Evolutionary conservation across 1,284 basidiomycete genomes (phyloP).

Genomic region (Cryptococcus jaspeensis): DNA sequence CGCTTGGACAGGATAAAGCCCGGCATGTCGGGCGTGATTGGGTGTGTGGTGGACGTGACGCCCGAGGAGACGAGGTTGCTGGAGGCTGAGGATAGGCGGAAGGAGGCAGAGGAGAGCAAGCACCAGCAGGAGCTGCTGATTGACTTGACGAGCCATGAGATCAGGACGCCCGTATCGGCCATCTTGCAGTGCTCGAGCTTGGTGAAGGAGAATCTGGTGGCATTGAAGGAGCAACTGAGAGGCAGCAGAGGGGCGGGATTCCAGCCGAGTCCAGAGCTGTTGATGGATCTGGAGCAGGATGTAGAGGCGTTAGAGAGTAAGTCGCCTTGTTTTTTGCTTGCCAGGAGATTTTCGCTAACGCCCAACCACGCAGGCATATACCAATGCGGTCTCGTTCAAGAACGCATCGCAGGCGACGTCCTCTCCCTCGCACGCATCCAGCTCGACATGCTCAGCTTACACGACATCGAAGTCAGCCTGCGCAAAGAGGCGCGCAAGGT

Average conservation of each 20-base stretch:
- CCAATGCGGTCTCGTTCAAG: constrained; percentile 51
- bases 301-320: constrained; percentile 45
- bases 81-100: constrained; percentile 39
- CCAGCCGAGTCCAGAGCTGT: constrained; percentile 35
- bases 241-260: constrained; percentile 26
- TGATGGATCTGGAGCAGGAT: constrained; percentile 49
- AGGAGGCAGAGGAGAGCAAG: constrained; percentile 43
- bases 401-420: constrained; percentile 53
- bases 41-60: constrained; percentile 42
- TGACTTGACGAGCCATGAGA: constrained; percentile 50
- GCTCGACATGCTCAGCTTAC: constrained; percentile 43
- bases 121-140: constrained; percentile 49
- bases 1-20: constrained; percentile 34
- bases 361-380: constrained; percentile 25
- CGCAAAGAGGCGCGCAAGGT: constrained; percentile 44
- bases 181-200: constrained; percentile 48
- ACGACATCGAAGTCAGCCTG: constrained; percentile 48
- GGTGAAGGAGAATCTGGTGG: constrained; percentile 46
- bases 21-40: constrained; percentile 34
- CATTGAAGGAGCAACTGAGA: constrained; percentile 38
- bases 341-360: neutral
- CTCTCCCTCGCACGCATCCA: constrained; percentile 51
- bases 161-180: constrained; percentile 46
- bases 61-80: constrained; percentile 39
- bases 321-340: no score